These are phyloP conservation scores for Malus orientalis DNA, from an alignment of 306 rosid species.

Conservation along the genomic window DNA sequence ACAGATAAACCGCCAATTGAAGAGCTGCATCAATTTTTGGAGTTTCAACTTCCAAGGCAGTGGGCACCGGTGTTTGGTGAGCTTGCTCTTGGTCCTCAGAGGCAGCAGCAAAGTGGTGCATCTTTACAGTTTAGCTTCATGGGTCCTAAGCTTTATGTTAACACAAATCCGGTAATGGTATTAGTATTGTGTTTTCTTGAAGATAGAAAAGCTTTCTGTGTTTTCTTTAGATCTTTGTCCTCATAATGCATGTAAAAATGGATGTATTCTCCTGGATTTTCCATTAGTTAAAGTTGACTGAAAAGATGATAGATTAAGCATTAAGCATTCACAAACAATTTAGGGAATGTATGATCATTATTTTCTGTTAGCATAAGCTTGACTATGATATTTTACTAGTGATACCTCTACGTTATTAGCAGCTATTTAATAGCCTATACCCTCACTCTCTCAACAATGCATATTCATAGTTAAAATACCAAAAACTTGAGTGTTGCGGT, in stretches of 20 bases:
- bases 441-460: too few relatives aligned
- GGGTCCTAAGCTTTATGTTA: constrained; percentile 89
- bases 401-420: too few relatives aligned
- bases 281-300: neutral
- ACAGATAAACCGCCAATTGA: constrained; percentile 64
- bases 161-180: constrained; percentile 54
- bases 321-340: neutral
- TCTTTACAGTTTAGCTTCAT: constrained; percentile 77
- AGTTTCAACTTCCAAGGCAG: constrained; percentile 76
- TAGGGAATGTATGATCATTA: neutral
- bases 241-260: neutral
- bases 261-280: too few relatives aligned
- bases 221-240: neutral
- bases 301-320: neutral
- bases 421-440: too few relatives aligned
- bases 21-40: constrained; percentile 73
- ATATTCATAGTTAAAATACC: neutral
- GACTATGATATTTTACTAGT: neutral
- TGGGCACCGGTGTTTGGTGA: constrained; percentile 89
- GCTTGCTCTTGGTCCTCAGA: constrained; percentile 76
- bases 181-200: neutral
- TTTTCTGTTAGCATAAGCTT: neutral
- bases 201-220: neutral
- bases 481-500: neutral
- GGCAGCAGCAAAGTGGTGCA: constrained; percentile 45